Evolutionary conservation across 1,284 basidiomycete genomes (phyloP), one percentile per base, ranked within the genome.

Genomic region (Heliocybe sulcata): DNA sequence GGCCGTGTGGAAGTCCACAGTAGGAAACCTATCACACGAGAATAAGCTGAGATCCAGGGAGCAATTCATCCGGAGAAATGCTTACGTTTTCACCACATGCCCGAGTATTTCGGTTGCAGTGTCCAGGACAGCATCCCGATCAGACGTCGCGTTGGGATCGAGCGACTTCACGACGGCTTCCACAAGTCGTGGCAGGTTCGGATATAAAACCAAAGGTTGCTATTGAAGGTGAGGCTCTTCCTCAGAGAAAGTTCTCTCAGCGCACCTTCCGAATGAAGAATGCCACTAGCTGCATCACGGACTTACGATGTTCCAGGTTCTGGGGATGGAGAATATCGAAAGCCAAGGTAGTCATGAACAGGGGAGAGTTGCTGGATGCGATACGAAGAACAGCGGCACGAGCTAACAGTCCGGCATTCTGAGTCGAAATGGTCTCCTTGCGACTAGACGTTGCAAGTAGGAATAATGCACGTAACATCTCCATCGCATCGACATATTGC

Each of bases 121-220:
- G 60, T 95, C 90, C 52, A 92, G 74, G 1, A 98, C 88, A 0
- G 91, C 90, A 48, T 97, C 93, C 14, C 97, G 81, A 66, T 90
- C 83, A 11, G 85, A 75, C 0, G 85, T 91, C 10, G 85, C 80
- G 62, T 92, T 95, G 11, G 96, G 97, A 69, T 99, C 96, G 45
- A 99, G 77, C 8, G 93, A 97, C 67, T 95, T 97, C 22, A 99
- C 94, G 1, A 99, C 94, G 1, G 94, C 94, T 67, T 99, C 96
- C 65, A 94, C 87, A 38, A 98, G 75, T 26, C 89, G 80, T 0
- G 96, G 92, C 31, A 99, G 73, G 62, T 90, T 93, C 11, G 91
- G 83, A 60, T 93, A 88, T 47, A 99, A 75, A 11, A 97, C 84
- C 35, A 90, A 74, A 1, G 95, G 94, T 64, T 89, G 87, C 87